Percentiles rank a stretch among this genome's conserved stretches.
These are phyloP conservation scores for Apophysomyces elegans DNA, from an alignment of 371 early-diverging fungal species.

Conservation along the genomic window DNA sequence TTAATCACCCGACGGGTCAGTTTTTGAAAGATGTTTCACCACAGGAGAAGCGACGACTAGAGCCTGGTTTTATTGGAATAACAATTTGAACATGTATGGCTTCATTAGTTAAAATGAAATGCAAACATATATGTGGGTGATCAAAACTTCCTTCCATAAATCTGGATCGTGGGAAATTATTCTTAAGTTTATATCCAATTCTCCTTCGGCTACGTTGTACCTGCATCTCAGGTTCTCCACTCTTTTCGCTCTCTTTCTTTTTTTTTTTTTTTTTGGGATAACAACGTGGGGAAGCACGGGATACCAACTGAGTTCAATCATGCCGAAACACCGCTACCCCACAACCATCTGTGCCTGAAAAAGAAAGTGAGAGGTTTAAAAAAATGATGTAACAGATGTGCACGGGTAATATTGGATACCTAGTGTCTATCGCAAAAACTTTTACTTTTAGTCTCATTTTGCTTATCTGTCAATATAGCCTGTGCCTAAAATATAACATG, in stretches of 20 bases:
- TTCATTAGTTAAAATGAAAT: too few relatives aligned
- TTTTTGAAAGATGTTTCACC: neutral
- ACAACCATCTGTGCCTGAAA: conserved; percentile 9
- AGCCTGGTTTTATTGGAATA: too few relatives aligned
- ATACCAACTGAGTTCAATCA: conserved; percentile 10
- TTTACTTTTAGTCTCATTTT: neutral
- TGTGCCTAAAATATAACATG: neutral
- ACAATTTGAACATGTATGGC: too few relatives aligned
- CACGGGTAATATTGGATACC: neutral
- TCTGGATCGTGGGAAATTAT: neutral
- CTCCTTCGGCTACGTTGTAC: neutral
- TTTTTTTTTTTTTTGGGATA: conserved; percentile 10
- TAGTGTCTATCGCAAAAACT: too few relatives aligned
- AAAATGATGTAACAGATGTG: neutral
- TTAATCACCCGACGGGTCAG: neutral
- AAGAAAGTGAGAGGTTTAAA: neutral
- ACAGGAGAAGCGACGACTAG: neutral
- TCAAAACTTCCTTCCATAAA: too few relatives aligned
- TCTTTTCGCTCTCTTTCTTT: neutral
- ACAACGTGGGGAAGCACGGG: conserved; percentile 12
- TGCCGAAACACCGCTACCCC: conserved; percentile 18
- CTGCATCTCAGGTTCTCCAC: neutral
- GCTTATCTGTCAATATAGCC: neutral
- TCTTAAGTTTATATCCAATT: neutral
- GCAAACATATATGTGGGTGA: too few relatives aligned